These are phyloP conservation scores for Closterium sp. DNA, from an alignment of 139 green algal species.

Conservation along the genomic window DNA sequence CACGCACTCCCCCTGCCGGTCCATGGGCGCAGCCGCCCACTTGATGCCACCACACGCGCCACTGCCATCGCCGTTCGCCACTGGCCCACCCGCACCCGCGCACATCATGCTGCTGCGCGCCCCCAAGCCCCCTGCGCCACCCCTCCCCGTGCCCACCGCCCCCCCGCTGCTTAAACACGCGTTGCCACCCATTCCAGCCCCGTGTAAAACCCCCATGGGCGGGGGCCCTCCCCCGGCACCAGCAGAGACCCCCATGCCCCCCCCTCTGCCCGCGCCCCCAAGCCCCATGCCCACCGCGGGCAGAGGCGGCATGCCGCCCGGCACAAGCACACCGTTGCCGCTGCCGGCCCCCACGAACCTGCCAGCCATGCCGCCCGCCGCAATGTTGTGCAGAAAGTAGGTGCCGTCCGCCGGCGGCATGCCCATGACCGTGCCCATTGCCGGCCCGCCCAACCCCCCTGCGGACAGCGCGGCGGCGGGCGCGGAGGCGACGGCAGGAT, in stretches of 20 bases:
- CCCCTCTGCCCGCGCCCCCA: neutral
- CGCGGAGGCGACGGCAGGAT: neutral
- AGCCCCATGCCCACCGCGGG: neutral
- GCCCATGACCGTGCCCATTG: neutral
- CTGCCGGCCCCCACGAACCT: neutral
- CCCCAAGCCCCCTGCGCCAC: neutral
- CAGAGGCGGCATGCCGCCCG: neutral
- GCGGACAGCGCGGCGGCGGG: neutral
- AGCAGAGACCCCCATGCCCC: neutral
- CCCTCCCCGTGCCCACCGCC: neutral
- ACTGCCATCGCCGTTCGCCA: neutral
- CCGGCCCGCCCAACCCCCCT: neutral
- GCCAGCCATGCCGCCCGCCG: neutral
- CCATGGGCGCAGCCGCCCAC: neutral
- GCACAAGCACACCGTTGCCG: neutral
- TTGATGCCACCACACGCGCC: no score
- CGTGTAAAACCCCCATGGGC: neutral
- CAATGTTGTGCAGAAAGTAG: neutral
- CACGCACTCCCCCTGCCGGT: neutral
- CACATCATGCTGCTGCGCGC: neutral
- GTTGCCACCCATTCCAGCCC: neutral
- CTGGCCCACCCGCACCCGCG: neutral
- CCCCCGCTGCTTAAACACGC: neutral
- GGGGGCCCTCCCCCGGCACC: no score
- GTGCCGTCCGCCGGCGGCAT: neutral